Base-by-base conservation (phyloP, 2,329 filamentous ascomycete genomes). In the Claviceps lovelessii region DNA sequence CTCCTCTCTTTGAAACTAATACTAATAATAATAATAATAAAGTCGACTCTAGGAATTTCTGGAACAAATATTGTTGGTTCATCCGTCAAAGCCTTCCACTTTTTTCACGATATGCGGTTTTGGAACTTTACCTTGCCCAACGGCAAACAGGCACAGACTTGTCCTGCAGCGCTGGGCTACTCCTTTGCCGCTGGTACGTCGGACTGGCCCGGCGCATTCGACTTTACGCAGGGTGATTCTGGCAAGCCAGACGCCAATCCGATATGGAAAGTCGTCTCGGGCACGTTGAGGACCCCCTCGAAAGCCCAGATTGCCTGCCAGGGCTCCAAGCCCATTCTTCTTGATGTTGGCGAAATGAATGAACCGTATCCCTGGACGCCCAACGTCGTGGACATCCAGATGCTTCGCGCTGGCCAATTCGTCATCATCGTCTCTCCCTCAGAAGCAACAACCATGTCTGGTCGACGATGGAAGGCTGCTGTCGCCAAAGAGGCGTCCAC, bases 161-260 rank as follows among this genome's bases (percentile, higher is more conserved):
- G 91, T 62, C 85, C 90, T 4, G 90, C 90, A 0, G 89, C 90
- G 0, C 73, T 97, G 57, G 91, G 91, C 6, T 95, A 93, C 66
- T 90, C 87, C 0, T 97, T 97, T 65, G 91, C 91, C 0, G 91
- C 88, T 1, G 91, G 91, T 11, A 97, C 91, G 0, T 88, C 88
- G 0, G 91, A 97, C 66, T 89, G 91, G 6, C 90, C 91, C 0
- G 91, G 91, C 0, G 83, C 83, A 0, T 95, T 95, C 63, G 91
- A 97, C 69, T 96, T 97, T 66, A 93, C 88, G 1, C 91, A 97
- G 65, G 90, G 90, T 60, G 80, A 87, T 59, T 80, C 82, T 0
- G 84, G 83, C 37, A 75, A 80, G n/a, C 84, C 88, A 45, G 79
- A 78, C 28, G 66, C 67, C 49, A 88, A 84, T 60, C 89, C 89